Conservation (phyloP, 768 basidiomycete species). For the Collybia nuda region DNA sequence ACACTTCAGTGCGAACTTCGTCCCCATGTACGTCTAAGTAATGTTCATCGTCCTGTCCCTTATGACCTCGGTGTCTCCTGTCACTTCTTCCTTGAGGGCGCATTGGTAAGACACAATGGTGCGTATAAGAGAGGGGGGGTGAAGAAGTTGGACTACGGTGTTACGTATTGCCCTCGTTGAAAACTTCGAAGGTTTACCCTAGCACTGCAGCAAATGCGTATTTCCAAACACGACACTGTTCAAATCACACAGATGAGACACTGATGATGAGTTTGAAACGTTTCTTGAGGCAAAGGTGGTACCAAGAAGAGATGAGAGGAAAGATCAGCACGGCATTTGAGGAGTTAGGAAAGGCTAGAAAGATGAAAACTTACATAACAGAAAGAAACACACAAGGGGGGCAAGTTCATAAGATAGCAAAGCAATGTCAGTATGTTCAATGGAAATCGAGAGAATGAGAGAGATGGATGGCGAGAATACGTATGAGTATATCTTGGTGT, state of each 20-base stretch:
- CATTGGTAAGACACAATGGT: slow-evolving; percentile 29
- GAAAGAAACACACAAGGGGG: slow-evolving; percentile 8
- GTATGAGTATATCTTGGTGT: slow-evolving; percentile 7
- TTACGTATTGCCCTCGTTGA: slow-evolving; percentile 31
- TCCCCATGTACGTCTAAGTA: slow-evolving; percentile 49
- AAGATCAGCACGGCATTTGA: slow-evolving; percentile 14
- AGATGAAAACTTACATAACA: slow-evolving; percentile 33
- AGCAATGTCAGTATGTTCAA: slow-evolving; percentile 7
- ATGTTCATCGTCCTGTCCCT: slow-evolving; percentile 48
- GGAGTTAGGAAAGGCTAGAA: slow-evolving; percentile 7
- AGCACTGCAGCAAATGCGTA: slow-evolving; percentile 6
- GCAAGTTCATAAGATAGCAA: slow-evolving; percentile 8
- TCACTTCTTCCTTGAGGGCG: slow-evolving; percentile 44
- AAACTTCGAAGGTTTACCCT: slow-evolving; percentile 33
- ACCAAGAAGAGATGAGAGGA: slow-evolving; percentile 9
- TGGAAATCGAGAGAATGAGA: slow-evolving; percentile 6
- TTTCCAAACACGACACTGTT: slow-evolving; percentile 10
- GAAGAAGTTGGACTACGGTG: slow-evolving; percentile 21
- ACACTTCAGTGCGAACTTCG: slow-evolving; percentile 51
- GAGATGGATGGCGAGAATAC: neutral
- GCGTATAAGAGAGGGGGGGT: slow-evolving; percentile 19
- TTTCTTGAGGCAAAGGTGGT: neutral
- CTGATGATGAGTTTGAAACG: slow-evolving; percentile 2
- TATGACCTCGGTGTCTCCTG: slow-evolving; percentile 53
- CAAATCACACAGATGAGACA: slow-evolving; percentile 13